Base-by-base conservation (phyloP, 202 grass and related monocot species). In the Digitaria exilis region DNA sequence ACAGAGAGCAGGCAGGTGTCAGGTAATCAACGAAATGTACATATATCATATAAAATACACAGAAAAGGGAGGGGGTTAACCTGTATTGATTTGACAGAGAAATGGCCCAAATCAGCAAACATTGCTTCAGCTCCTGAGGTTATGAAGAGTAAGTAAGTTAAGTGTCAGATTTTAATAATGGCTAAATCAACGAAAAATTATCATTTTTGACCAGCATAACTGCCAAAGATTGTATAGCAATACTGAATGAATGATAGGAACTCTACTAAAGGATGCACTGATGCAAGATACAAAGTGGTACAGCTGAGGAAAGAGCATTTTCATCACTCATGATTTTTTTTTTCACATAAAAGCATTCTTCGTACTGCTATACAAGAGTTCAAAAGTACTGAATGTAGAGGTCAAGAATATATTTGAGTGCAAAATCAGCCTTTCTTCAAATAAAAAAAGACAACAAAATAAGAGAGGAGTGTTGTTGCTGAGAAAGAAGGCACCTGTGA, bases 1-100 rank as follows among this genome's bases (percentile, higher is more conserved):
- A 39, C 7, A 39, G 6, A 39, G 37, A 39, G 37, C 37, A n/a
- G n/a, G n/a, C 37, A 39, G 37, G 37, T 39, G 37, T 19, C 14
- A 65, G 12, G 31, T 17, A 42, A 65, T 46, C 10, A 82, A 42
- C 25, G 34, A 24, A 44, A 28, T 17, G 31, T 31, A 48, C 12
- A 41, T 7, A 67, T 67, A 67, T 61, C 6, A 87, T 15, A 35
- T 37, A 8, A 46, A 81, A 46, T 9, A 55, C 51, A n/a, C n/a
- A 57, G 54, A 25, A 25, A 5, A 26, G 56, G 11, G 24, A 71
- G 78, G 54, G 19, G 54, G 60, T 30, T 83, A 68, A 98, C 96
- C 89, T 98, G 96, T 89, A 98, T 98, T 78, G 96, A 92, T 79
- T 98, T 98, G 61, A 98, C 96, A 84, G 96, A 92, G 81, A 98